phyloP scores from a whole-genome alignment of 345 rosid genomes.

The Arabis alpina region DNA sequence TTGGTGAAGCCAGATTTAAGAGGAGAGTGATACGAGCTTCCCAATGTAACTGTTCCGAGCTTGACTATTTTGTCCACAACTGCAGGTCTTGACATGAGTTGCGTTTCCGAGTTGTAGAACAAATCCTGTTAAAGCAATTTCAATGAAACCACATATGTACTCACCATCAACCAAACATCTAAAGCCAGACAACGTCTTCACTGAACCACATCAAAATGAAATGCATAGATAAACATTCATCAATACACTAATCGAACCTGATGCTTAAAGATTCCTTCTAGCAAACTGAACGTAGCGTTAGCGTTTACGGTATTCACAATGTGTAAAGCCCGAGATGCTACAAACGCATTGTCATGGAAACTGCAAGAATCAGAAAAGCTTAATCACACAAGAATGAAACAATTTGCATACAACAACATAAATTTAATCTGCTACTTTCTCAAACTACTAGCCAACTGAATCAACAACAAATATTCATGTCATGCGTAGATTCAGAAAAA shows the following conservation, averaged over 20 bases:
- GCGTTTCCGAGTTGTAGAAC: constrained; percentile 67
- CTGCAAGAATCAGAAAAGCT: constrained; percentile 47
- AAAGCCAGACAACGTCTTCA: not conserved
- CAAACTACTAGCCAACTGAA: not conserved
- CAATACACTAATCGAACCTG: constrained; percentile 57
- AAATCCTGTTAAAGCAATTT: constrained; percentile 50
- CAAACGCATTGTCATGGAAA: constrained; percentile 87
- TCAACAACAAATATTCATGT: not conserved
- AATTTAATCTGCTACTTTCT: not conserved
- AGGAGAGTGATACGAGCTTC: constrained; percentile 55
- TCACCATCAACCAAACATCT: not conserved
- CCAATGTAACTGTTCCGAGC: constrained; percentile 56
- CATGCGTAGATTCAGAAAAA: too few species aligned
- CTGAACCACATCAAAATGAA: not conserved
- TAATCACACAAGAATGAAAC: not conserved
- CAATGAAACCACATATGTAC: not conserved
- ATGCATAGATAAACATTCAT: not conserved
- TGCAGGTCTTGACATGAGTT: constrained; percentile 57
- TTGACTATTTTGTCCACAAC: constrained; percentile 61
- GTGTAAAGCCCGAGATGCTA: constrained; percentile 78
- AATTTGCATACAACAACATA: constrained; percentile 7
- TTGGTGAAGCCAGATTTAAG: constrained; percentile 62
- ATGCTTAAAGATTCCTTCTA: constrained; percentile 68
- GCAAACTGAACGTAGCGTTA: constrained; percentile 62
- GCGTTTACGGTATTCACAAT: constrained; percentile 57